Evolutionary conservation across 129 eudicot species (phyloP), one percentile per base, ranked within the genome.

Genomic region (Saussurea involucrata): DNA sequence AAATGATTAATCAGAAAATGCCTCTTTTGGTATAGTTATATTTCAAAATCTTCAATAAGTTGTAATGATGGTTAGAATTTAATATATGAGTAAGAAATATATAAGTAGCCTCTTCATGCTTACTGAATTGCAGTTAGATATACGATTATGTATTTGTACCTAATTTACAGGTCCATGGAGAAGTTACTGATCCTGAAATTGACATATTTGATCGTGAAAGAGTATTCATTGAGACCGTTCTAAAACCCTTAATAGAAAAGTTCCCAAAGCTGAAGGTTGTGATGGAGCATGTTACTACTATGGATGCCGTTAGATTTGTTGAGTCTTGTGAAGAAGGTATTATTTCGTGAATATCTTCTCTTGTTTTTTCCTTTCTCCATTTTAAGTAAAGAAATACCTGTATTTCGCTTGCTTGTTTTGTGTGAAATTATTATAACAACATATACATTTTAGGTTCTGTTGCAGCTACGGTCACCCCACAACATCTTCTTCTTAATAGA

Each of bases 401-500:
- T 44, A 22, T 18, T 67, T 2, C 36, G 12, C 29, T 76, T 15
- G 53, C 9, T 20, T 15, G 42, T 49, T 40, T 57, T 24, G 20
- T 5, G 29, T 46, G 82, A n/a, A 17, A 33, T 49, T 55, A 53
- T 10, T 66, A 40, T 89, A 24, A 44, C 65, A 22, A 72, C 46
- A 60, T 29, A 37, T 9, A 6, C 74, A 63, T 82, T 63, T 75
- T 70, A 95, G 99, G 97, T 76, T 79, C 17, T 61, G 90, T 95
- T 70, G 97, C 97, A 1, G 99, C 99, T 73, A 95, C 97, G 0
- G 97, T 95, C 63, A 95, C 99, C 63, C 97, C 99, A 34, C 99
- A 95, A 75, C 99, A 95, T 84, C 92, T 95, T 72, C 74, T 90
- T 75, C 85, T 92, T 33, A 95, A 95, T 79, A 88, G 99, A 81